phyloP scores from a whole-genome alignment of 768 basidiomycete species.

The Suillus fuscotomentosus region DNA sequence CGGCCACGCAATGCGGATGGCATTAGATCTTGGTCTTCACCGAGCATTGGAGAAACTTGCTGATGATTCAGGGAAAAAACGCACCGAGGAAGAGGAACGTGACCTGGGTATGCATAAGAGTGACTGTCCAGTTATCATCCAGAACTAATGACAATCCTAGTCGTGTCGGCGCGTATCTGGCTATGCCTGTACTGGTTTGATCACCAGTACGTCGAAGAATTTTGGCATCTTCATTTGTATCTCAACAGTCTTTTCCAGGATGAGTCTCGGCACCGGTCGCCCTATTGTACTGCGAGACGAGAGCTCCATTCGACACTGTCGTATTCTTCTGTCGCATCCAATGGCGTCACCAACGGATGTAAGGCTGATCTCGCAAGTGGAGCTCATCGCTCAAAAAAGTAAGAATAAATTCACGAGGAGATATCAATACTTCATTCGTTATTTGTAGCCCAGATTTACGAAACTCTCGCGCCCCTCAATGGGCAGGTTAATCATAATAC shows the following conservation, averaged over 20 bases:
- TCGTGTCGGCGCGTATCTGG: conserved; percentile 93
- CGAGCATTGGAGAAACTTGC: conserved; percentile 90
- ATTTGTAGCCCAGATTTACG: conserved; percentile 82
- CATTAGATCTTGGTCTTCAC: conserved; percentile 89
- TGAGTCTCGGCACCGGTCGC: conserved; percentile 89
- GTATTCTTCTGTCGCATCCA: conserved; percentile 76
- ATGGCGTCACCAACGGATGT: conserved; percentile 92
- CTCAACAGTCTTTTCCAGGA: conserved; percentile 43
- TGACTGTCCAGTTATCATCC: neutral
- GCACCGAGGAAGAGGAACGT: conserved; percentile 80
- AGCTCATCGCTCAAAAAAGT: conserved; percentile 92
- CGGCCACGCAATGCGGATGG: conserved; percentile 97
- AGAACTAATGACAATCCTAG: conserved; percentile 36
- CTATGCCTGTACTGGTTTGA: conserved; percentile 95
- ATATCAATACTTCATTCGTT: conserved; percentile 6
- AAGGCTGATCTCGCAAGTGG: conserved; percentile 82
- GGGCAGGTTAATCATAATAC: conserved; percentile 86
- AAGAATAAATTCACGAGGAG: conserved; percentile 20
- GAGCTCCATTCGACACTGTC: conserved; percentile 80
- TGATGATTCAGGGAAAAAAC: conserved; percentile 61
- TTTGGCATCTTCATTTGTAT: neutral
- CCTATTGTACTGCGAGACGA: conserved; percentile 91
- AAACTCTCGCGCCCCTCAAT: conserved; percentile 81
- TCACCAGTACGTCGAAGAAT: conserved; percentile 66
- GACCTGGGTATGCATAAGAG: conserved; percentile 61